phyloP scores from a whole-genome alignment of 768 basidiomycete genomes.

The Naematelia encephala region DNA sequence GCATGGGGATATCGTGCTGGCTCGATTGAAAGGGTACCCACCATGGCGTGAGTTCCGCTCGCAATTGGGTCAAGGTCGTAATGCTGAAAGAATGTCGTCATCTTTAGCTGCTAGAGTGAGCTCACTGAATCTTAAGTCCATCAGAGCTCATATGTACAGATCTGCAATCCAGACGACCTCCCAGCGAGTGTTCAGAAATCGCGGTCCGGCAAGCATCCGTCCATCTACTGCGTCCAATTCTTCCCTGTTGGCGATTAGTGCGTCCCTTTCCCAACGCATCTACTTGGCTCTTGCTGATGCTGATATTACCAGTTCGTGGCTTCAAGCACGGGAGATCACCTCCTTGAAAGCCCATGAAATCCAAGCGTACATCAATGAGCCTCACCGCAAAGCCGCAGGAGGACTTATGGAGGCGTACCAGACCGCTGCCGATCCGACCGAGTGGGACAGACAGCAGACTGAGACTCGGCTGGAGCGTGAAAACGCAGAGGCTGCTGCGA shows the following conservation, averaged over 20 bases:
- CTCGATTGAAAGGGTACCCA: constrained; percentile 88
- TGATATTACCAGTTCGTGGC: constrained; percentile 68
- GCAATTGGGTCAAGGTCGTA: not conserved
- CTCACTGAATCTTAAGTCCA: not conserved
- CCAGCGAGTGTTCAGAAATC: constrained; percentile 64
- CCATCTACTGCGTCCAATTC: constrained; percentile 70
- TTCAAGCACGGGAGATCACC: constrained; percentile 74
- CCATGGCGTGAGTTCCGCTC: constrained; percentile 77
- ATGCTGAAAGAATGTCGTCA: not conserved
- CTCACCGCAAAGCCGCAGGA: constrained; percentile 63
- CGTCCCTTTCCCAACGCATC: constrained; percentile 51
- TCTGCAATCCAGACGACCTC: constrained; percentile 70
- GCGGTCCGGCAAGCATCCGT: constrained; percentile 73
- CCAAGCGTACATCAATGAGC: constrained; percentile 70
- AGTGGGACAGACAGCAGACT: constrained; percentile 56
- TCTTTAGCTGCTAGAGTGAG: constrained; percentile 39
- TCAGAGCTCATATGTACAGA: constrained; percentile 54
- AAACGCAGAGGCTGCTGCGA: constrained; percentile 65
- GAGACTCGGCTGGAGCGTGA: constrained; percentile 44
- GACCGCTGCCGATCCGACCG: constrained; percentile 68
- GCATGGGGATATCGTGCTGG: constrained; percentile 80
- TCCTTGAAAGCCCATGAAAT: constrained; percentile 75
- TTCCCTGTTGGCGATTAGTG: constrained; percentile 94
- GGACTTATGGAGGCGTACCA: constrained; percentile 73
- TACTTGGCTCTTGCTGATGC: constrained; percentile 9